Base-by-base conservation (phyloP, 2,329 filamentous ascomycete species). In the Cercospora brassicicola region DNA sequence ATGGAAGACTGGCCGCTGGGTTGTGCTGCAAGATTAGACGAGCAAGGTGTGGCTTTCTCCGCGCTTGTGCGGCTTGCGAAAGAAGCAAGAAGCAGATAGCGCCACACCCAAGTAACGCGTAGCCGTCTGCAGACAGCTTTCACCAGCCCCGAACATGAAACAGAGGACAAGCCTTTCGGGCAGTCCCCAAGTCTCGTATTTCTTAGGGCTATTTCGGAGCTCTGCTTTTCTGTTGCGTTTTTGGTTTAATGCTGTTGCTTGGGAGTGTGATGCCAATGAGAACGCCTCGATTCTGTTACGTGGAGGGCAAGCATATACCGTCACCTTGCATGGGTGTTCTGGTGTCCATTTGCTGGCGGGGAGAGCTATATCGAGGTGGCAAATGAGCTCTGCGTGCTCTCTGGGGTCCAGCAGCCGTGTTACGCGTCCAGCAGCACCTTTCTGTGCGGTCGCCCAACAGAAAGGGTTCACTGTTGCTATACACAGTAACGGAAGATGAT, bases 101-200 rank as follows among this genome's bases (percentile, higher is more conserved):
- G 63, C 68, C 68, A 66, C 62, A 64, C 6, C 23, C 59, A 33
- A 60, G 53, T 26, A 28, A 5, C 23, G 53, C 18, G 53, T 23
- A 6, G 23, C 53, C 31, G 59, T 39, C 59, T 62, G 62, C 60
- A 18, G 63, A 66, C 42, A 13, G 59, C 65, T 45, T 64, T 59
- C 28, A 65, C 57, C 36, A 60, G 42, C 48, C 55, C 53, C 39
- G 45, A 56, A 55, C 31, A n/a, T 70, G 68, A 70, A 68, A 70
- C 68, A 31, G 4, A 18, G n/a, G 63, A 20, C 53, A 20, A 45
- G 28, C 30, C 55, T 51, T 31, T 11, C 11, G 36, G 26, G 15
- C 4, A 53, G 26, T 28, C 20, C 10, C 18, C 48, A 53, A 30
- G 55, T 18, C 48, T 53, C 48, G 55, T 57, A 33, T 57, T 57